Evolutionary conservation across 2,329 filamentous ascomycete genomes (phyloP).

Genomic region (Chaetoscypha palmicola): DNA sequence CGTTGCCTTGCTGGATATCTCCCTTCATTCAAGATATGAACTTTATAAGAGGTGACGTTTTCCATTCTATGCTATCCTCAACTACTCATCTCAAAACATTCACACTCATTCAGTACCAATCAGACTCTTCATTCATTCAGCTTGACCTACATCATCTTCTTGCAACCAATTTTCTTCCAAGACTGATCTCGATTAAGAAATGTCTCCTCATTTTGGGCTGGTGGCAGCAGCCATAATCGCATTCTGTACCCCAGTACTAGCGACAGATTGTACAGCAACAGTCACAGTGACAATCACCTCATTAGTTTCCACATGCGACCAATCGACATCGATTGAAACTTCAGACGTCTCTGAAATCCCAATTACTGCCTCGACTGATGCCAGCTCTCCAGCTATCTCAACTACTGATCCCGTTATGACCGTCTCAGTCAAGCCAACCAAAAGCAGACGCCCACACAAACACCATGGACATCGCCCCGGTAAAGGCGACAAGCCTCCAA

Average conservation of each 20-base stretch:
- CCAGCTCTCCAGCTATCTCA: neutral
- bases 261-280: neutral
- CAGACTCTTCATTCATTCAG: neutral
- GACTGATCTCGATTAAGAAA: neutral
- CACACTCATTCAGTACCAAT: neutral
- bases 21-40: too few relatives aligned
- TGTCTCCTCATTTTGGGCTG: neutral
- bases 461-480: neutral
- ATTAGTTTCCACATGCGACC: neutral
- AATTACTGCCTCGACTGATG: neutral
- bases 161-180: neutral
- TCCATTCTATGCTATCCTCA: too few relatives aligned
- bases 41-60: too few relatives aligned
- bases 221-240: constrained; percentile 5
- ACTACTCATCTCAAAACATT: too few relatives aligned
- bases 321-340: neutral
- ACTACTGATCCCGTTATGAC: neutral
- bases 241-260: neutral
- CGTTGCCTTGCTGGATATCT: too few relatives aligned
- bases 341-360: neutral
- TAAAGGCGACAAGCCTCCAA: neutral
- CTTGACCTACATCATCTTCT: too few relatives aligned
- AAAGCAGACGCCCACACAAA: neutral
- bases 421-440: neutral
- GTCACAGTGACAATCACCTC: constrained; percentile 1